Conservation (phyloP, 139 green algal genomes). For the Eudorina sp. region DNA sequence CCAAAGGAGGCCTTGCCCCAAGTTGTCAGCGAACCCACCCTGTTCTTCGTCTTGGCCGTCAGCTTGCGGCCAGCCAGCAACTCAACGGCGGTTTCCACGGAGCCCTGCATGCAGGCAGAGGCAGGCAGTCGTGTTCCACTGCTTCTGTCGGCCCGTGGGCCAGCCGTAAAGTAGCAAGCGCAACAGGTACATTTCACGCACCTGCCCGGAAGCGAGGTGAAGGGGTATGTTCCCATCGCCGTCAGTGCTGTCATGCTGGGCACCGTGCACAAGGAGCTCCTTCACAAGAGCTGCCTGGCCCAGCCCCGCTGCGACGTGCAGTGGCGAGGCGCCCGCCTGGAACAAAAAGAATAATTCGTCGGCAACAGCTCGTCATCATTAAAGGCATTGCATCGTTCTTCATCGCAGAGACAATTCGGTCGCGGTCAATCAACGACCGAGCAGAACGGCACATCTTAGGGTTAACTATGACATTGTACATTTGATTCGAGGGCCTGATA, state of each 20-base stretch:
- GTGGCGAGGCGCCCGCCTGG: conserved; percentile 36
- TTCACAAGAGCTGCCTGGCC: conserved; percentile 29
- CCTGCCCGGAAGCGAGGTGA: conserved; percentile 55
- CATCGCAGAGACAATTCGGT: too few relatives aligned
- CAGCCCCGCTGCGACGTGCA: conserved; percentile 48
- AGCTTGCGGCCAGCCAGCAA: conserved; percentile 35
- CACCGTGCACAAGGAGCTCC: conserved; percentile 50
- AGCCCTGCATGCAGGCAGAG: conserved; percentile 41
- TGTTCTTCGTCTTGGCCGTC: conserved; percentile 41
- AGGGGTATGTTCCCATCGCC: conserved; percentile 46
- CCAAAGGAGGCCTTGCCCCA: background rate
- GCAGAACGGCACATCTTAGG: too few relatives aligned
- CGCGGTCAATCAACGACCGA: too few relatives aligned
- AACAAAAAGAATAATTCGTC: background rate
- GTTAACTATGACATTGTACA: too few relatives aligned
- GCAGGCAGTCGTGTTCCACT: too few relatives aligned
- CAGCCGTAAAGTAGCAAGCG: background rate
- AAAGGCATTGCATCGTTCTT: too few relatives aligned
- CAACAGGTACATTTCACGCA: background rate
- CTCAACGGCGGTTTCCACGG: conserved; percentile 21
- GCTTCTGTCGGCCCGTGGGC: too few relatives aligned
- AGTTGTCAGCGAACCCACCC: background rate
- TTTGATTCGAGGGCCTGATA: too few relatives aligned
- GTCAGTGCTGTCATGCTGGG: conserved; percentile 33
- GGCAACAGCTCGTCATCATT: too few relatives aligned